phyloP scores from a whole-genome alignment of 805 yeast genomes.

The Candida berthetii region DNA sequence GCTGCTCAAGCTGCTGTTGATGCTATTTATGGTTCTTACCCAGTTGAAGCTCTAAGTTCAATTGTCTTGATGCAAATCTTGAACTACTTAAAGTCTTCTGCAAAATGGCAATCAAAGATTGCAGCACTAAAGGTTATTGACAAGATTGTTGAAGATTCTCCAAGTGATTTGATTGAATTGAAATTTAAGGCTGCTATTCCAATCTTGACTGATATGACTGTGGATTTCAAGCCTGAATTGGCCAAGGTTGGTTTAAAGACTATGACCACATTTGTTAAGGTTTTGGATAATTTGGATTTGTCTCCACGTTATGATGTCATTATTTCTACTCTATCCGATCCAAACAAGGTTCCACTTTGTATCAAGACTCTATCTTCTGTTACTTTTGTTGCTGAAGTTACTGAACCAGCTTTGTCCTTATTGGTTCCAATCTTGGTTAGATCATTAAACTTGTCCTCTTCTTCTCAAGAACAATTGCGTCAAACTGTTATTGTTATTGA shows the following conservation, averaged over 20 bases:
- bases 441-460: conserved; percentile 74
- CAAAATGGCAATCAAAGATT: conserved; percentile 89
- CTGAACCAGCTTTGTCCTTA: conserved; percentile 88
- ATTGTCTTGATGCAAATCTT: conserved; percentile 57
- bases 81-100: conserved; percentile 66
- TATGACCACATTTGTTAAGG: conserved; percentile 64
- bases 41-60: conserved; percentile 74
- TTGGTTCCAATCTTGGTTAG: conserved; percentile 89
- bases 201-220: conserved; percentile 78
- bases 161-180: conserved; percentile 79
- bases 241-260: conserved; percentile 78
- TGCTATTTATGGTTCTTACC: conserved; percentile 60
- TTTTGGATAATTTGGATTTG: conserved; percentile 89
- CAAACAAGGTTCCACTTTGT: conserved; percentile 81
- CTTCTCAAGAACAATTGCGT: conserved; percentile 93
- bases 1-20: conserved; percentile 81
- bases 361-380: conserved; percentile 87
- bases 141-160: conserved; percentile 68
- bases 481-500: conserved; percentile 95
- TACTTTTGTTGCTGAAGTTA: conserved; percentile 97
- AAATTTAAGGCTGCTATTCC: conserved; percentile 79
- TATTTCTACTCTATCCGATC: conserved; percentile 86
- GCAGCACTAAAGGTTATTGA: conserved; percentile 75
- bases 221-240: conserved; percentile 95
- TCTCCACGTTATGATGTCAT: conserved; percentile 79